These are phyloP conservation scores for Gracilaria gracilis DNA, from an alignment of 23 red algal species.

Conservation along the genomic window DNA sequence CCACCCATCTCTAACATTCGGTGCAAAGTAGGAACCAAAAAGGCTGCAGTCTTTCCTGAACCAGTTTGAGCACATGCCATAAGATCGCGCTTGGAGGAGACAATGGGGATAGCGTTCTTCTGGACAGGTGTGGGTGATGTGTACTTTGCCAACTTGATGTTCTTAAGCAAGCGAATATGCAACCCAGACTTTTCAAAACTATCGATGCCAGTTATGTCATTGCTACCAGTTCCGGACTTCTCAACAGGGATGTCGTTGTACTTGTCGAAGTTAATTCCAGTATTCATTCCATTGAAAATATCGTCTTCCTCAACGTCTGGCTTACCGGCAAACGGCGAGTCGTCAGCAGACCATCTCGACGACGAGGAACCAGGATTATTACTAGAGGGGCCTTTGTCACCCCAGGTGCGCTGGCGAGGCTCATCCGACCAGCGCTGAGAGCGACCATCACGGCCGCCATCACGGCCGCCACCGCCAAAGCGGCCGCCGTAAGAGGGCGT, in stretches of 20 bases:
- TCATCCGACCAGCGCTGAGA: conserved; percentile 41
- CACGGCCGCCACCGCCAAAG: conserved; percentile 9
- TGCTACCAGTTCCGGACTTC: conserved; percentile 83
- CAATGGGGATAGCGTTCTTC: conserved; percentile 91
- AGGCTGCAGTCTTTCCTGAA: conserved; percentile 98
- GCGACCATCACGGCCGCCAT: conserved; percentile 32
- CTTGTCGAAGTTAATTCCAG: conserved; percentile 99
- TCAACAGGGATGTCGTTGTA: conserved; percentile 99
- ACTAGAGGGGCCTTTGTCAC: conserved; percentile 59
- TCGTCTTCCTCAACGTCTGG: conserved; percentile 53
- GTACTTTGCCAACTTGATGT: conserved; percentile 93
- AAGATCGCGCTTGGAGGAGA: conserved; percentile 85
- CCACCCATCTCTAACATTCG: conserved; percentile 92
- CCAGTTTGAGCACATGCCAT: conserved; percentile 99
- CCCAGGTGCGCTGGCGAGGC: conserved; percentile 62
- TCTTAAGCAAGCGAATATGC: conserved; percentile 86
- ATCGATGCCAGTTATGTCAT: conserved; percentile 52
- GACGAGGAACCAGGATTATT: not conserved
- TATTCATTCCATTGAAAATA: conserved; percentile 89
- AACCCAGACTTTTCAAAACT: conserved; percentile 80
- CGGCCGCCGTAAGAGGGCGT: conserved; percentile 20
- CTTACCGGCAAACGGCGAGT: conserved; percentile 70
- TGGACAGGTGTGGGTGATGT: conserved; percentile 95
- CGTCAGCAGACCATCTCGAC: conserved; percentile 69
- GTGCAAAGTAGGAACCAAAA: conserved; percentile 92